A percentile compares a stretch with the other conserved stretches of the same genome.
These are phyloP conservation scores for Fusarium falciforme DNA, from an alignment of 2,329 filamentous ascomycete species.

Conservation along the genomic window DNA sequence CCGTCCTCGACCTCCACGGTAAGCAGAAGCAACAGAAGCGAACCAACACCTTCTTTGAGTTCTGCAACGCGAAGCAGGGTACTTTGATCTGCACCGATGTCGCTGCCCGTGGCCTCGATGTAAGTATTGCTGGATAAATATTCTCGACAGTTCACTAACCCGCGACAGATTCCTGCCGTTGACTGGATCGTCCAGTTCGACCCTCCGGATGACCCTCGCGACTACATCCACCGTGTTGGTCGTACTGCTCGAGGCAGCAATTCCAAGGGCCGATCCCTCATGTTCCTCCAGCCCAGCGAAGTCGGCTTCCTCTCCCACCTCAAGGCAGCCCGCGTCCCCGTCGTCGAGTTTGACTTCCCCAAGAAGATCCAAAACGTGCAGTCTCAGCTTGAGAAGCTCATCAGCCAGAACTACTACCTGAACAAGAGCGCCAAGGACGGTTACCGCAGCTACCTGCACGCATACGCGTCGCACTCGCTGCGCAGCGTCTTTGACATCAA, in stretches of 20 bases:
- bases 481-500: constrained; percentile 79
- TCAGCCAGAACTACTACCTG: constrained; percentile 95
- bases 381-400: constrained; percentile 92
- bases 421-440: constrained; percentile 86
- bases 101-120: constrained; percentile 91
- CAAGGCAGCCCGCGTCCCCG: constrained; percentile 89
- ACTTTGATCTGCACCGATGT: constrained; percentile 97
- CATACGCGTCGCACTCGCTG: constrained; percentile 81
- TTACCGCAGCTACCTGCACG: constrained; percentile 92
- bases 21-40: constrained; percentile 99
- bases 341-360: constrained; percentile 96
- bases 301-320: constrained; percentile 92
- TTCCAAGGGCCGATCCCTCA: constrained; percentile 85
- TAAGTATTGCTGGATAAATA: constrained; percentile 52
- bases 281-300: constrained; percentile 94
- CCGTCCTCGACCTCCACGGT: constrained; percentile 86
- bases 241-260: constrained; percentile 89
- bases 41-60: constrained; percentile 99
- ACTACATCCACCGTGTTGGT: constrained; percentile 96
- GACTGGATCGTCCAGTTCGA: constrained; percentile 98
- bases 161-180: constrained; percentile 81
- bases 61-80: constrained; percentile 79
- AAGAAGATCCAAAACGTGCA: constrained; percentile 94
- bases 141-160: constrained; percentile 20
- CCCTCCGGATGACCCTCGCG: constrained; percentile 88